These are phyloP conservation scores for Picea sitchensis DNA, from an alignment of 75 land plant genomes.

Conservation along the genomic window DNA sequence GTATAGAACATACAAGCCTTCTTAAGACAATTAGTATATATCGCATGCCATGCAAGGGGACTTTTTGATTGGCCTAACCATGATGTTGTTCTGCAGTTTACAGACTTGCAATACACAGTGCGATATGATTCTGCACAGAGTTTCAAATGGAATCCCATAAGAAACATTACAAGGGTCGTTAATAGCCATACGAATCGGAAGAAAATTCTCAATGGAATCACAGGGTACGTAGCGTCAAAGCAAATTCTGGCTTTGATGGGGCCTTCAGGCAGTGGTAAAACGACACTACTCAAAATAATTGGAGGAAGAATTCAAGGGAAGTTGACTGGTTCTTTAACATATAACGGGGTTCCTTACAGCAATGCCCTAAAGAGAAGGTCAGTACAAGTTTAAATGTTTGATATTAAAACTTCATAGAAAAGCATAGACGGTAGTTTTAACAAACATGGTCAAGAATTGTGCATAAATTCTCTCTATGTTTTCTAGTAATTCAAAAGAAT, in stretches of 20 bases:
- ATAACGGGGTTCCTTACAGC: constrained; percentile 68
- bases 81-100: not conserved
- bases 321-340: constrained; percentile 63
- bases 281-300: constrained; percentile 68
- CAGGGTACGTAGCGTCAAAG: constrained; percentile 77
- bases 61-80: too few species aligned
- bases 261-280: constrained; percentile 96
- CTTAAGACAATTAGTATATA: too few species aligned
- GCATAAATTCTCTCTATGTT: too few species aligned
- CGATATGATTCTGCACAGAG: not conserved
- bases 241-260: constrained; percentile 94
- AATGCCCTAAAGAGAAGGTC: constrained; percentile 85
- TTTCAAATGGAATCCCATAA: not conserved
- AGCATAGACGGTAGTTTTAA: too few species aligned
- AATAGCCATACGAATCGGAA: constrained; percentile 14
- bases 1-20: too few species aligned
- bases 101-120: not conserved
- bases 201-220: constrained; percentile 73
- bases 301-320: constrained; percentile 66
- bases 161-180: not conserved
- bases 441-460: too few species aligned
- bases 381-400: not conserved
- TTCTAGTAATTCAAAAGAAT: too few species aligned
- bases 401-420: not conserved
- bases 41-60: too few species aligned